Evolutionary conservation across 345 rosid genomes (phyloP).

Genomic region (Linum usitatissimum): DNA sequence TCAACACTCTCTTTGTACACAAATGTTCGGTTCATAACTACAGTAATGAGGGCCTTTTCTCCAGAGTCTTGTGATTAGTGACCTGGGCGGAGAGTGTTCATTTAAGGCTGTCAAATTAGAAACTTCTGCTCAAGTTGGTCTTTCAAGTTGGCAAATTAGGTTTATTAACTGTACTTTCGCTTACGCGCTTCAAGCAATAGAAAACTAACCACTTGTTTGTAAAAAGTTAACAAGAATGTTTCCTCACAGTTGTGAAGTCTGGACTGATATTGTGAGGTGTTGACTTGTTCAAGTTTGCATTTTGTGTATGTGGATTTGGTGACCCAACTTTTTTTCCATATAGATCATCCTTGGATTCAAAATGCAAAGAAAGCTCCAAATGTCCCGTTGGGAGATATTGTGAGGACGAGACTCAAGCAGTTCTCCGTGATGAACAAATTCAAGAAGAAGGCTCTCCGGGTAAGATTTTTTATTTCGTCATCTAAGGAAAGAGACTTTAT

Average conservation of each 20-base stretch:
- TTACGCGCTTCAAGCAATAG: background rate
- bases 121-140: background rate
- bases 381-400: conserved; percentile 3
- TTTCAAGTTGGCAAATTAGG: background rate
- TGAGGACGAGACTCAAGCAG: conserved; percentile 7
- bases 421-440: conserved; percentile 5
- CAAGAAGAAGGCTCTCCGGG: conserved; percentile 4
- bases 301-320: background rate
- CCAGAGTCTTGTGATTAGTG: background rate
- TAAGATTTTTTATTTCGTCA: background rate
- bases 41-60: no score
- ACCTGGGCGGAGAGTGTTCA: background rate
- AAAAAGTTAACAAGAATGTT: background rate
- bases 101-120: no score
- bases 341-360: conserved; percentile 3
- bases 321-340: background rate
- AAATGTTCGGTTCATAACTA: no score
- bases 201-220: background rate
- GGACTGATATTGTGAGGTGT: background rate
- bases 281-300: background rate
- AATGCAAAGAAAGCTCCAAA: conserved; percentile 6
- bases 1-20: no score
- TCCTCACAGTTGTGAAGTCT: background rate
- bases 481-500: background rate
- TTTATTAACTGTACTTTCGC: background rate